Evolutionary conservation across 1,139 yeast genomes (phyloP), one percentile per base, ranked within the genome.

Genomic region (Saccharomyces hybrid): DNA sequence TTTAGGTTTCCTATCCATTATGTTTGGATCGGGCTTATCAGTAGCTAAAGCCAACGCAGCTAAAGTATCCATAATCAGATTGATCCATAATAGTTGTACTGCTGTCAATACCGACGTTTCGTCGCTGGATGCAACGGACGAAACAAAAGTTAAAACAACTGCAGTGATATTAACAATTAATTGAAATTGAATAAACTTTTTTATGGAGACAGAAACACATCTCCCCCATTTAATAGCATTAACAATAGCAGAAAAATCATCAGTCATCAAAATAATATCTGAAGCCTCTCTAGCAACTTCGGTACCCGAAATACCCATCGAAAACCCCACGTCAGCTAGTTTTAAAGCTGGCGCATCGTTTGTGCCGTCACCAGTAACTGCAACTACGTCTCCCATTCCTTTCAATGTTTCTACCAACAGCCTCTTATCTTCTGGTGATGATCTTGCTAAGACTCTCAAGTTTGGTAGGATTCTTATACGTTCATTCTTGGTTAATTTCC

Each of bases 221-320:
- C 99, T 82, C 55, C 99, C 99, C 99, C 99, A 95, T 73, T 89
- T 88, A 66, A 93, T 88, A n/a, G 99, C 99, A 70, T 89, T 89
- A 51, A 93, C 98, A 70, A 93, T 93, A 54, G 95, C 93, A 8
- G 91, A 79, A 67, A 93, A 93, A 74, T 93, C 96, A 73, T 93
- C 99, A 42, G 95, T 90, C 95, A 89, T 89, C 64, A 89, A 77
- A 62, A 89, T 88, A 63, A 89, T 89, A 73, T 89, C 96, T 13
- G 95, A 86, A 4, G 96, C 96, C 69, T 89, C 96, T 69, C 96
- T 80, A 4, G 96, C 96, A 59, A 89, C 96, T 73, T 89, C 96
- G 1, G 96, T 89, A 61, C 96, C 96, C 8, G 95, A 78, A 55
- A 88, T 85, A 61, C 96, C 96, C 96, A 89, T 89, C 1, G 96